Evolutionary conservation across 2,329 filamentous ascomycete genomes (phyloP), one percentile per base, ranked within the genome.

Genomic region (Botryosphaeria dothidea): DNA sequence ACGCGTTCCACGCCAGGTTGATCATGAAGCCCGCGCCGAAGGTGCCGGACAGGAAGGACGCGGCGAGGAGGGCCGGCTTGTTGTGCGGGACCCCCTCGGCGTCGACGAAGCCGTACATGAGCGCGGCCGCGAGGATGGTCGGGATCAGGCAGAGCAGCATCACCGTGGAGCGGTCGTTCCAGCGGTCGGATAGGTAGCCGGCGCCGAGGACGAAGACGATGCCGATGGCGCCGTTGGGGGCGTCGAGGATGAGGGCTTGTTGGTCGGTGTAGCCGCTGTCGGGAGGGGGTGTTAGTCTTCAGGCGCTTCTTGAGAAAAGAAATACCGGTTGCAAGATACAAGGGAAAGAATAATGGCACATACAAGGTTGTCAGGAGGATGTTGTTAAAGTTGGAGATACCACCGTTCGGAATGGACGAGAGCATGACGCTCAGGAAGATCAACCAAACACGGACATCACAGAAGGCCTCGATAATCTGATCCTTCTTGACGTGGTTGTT

Each of bases 91-190:
- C 51, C 11, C 70, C 70, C 5, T 25, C 46, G 6, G 65, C 66
- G 21, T 73, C 72, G 17, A 65, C 54, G 68, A 78, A 80, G 13
- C 75, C 78, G 57, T 69, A 70, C 70, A 82, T 78, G 8, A 81
- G 72, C 60, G 73, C 74, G 3, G 79, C 82, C 3, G 80, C 81
- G 21, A 83, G 74, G 48, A 84, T 81, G 0, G 78, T 81, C 0
- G 81, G 82, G 17, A 83, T 73, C n/a, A 81, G 77, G 60, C 79
- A 77, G 38, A 79, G 71, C 41, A 79, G 73, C 68, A 81, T 79
- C 68, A 78, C 76, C 3, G 77, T 75, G 66, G 25, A 45, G 17
- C 45, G 49, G 62, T 78, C 71, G 25, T 78, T 75, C 51, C 71
- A 75, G 17, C 70, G 73, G 34, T 81, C 77, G 17, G 80, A 78